These are phyloP conservation scores for Chalciporus chontae DNA, from an alignment of 768 basidiomycete genomes.

Conservation along the genomic window DNA sequence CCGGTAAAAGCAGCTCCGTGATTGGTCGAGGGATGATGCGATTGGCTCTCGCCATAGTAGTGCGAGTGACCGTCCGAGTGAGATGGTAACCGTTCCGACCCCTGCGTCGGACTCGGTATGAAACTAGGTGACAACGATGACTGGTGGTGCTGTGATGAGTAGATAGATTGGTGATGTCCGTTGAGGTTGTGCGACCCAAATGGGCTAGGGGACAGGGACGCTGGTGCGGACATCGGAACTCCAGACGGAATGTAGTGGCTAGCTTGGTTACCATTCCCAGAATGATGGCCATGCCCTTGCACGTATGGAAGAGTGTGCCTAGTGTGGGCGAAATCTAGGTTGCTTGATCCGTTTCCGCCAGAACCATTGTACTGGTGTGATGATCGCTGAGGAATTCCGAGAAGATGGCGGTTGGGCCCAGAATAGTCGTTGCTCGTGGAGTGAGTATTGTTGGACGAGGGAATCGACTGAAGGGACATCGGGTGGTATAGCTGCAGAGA, in stretches of 20 bases:
- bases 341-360: conserved; percentile 13
- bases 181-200: conserved; percentile 27
- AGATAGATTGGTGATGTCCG: conserved; percentile 27
- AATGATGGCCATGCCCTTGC: conserved; percentile 41
- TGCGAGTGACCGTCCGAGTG: conserved; percentile 28
- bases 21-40: conserved; percentile 22
- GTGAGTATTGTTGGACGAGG: conserved; percentile 25
- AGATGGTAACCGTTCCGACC: conserved; percentile 25
- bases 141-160: conserved; percentile 32
- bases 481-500: conserved; percentile 75
- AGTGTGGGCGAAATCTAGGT: conserved; percentile 29
- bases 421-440: conserved; percentile 38
- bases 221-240: conserved; percentile 51
- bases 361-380: conserved; percentile 27
- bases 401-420: conserved; percentile 43
- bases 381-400: conserved; percentile 38
- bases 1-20: conserved; percentile 28
- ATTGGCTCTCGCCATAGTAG: conserved; percentile 30
- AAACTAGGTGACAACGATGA: conserved; percentile 27
- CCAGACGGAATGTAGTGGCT: conserved; percentile 32
- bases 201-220: conserved; percentile 43
- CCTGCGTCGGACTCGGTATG: conserved; percentile 30
- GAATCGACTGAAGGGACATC: conserved; percentile 64
- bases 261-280: conserved; percentile 32
- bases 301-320: conserved; percentile 38